phyloP scores from a whole-genome alignment of 1,139 yeast species.

The Debaryomyces subglobosus region DNA sequence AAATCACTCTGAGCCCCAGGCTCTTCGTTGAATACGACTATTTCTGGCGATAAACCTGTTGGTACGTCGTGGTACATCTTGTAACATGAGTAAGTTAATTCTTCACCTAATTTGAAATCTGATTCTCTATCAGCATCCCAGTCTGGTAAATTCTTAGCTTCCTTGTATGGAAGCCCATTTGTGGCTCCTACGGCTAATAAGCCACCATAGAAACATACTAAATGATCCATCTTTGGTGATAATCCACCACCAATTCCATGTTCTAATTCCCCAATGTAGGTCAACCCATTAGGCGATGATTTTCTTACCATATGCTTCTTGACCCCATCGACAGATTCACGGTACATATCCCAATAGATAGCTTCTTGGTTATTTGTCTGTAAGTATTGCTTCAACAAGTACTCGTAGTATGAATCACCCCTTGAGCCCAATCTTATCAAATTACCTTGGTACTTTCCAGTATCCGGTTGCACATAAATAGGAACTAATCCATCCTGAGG shows the following conservation, averaged over 20 bases:
- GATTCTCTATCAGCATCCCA: conserved; percentile 42
- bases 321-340: conserved; percentile 74
- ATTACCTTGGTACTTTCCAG: conserved; percentile 67
- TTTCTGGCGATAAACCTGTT: conserved; percentile 88
- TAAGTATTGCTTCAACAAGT: conserved; percentile 80
- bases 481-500: conserved; percentile 84
- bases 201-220: conserved; percentile 93
- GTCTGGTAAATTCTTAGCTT: conserved; percentile 34
- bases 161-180: conserved; percentile 60
- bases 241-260: conserved; percentile 61
- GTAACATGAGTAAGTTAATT: conserved; percentile 79
- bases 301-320: conserved; percentile 61
- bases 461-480: conserved; percentile 72
- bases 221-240: conserved; percentile 88
- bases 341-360: conserved; percentile 73
- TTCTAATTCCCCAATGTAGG: conserved; percentile 80
- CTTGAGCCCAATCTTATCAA: conserved; percentile 83
- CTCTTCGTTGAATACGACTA: conserved; percentile 71
- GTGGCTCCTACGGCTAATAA: conserved; percentile 87
- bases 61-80: conserved; percentile 73
- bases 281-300: conserved; percentile 64
- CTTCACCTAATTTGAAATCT: conserved; percentile 74
- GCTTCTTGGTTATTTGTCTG: conserved; percentile 68
- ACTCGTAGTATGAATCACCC: conserved; percentile 94
- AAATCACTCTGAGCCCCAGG: conserved; percentile 51